Percentiles rank a stretch among this genome's conserved stretches.
Evolutionary conservation across 495 filamentous ascomycete genomes (phyloP).

Genomic region (Terfezia boudieri): DNA sequence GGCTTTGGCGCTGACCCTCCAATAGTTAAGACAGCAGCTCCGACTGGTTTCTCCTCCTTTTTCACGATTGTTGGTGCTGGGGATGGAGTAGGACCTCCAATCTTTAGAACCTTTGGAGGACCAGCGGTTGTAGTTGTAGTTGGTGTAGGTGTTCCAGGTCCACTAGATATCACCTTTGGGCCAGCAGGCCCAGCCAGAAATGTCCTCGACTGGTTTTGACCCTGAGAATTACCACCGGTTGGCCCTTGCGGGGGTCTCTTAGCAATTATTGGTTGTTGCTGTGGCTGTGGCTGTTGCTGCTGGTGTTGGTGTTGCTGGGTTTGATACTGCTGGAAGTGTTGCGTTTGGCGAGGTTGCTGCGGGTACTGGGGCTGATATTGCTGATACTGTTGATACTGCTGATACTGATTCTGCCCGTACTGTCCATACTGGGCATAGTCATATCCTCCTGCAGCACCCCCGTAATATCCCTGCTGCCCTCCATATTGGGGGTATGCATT

Average conservation of each 20-base stretch:
- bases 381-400: slow-evolving; percentile 33
- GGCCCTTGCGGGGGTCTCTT: slow-evolving; percentile 31
- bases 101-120: slow-evolving; percentile 18
- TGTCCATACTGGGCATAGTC: slow-evolving; percentile 11
- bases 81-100: slow-evolving; percentile 17
- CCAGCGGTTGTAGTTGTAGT: slow-evolving; percentile 24
- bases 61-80: slow-evolving; percentile 29
- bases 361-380: slow-evolving; percentile 34
- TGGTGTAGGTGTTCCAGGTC: slow-evolving; percentile 13
- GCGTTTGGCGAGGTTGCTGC: slow-evolving; percentile 24
- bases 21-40: slow-evolving; percentile 43
- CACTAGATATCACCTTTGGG: neutral
- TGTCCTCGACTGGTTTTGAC: slow-evolving; percentile 29
- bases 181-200: slow-evolving; percentile 25
- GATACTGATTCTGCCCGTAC: slow-evolving; percentile 26
- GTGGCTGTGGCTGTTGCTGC: slow-evolving; percentile 27
- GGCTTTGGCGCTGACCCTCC: slow-evolving; percentile 22
- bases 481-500: neutral
- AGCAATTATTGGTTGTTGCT: slow-evolving; percentile 19
- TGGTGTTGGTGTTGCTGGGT: slow-evolving; percentile 24
- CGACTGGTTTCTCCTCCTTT: slow-evolving; percentile 24
- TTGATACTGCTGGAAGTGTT: slow-evolving; percentile 17
- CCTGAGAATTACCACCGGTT: slow-evolving; percentile 11
- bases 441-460: neutral
- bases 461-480: neutral